Conservation (phyloP, 768 basidiomycete genomes). For the Termitomyces sp. region DNA sequence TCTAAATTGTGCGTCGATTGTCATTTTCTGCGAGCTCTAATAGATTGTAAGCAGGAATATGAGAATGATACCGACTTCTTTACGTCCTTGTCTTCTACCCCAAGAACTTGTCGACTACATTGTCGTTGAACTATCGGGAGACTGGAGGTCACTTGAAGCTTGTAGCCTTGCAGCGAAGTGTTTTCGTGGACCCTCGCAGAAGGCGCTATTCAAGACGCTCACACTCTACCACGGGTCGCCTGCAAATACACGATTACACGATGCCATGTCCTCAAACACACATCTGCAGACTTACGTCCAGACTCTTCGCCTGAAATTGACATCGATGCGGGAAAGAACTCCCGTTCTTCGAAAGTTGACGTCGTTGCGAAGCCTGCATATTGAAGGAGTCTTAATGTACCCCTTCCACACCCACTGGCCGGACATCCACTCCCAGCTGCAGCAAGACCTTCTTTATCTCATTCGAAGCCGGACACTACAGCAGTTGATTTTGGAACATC, state of each 20-base stretch:
- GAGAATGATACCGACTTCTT: not conserved
- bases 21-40: not conserved
- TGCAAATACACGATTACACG: not conserved
- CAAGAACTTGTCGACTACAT: conserved; percentile 4
- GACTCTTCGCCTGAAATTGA: not conserved
- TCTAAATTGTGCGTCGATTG: not conserved
- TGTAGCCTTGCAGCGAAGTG: not conserved
- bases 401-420: not conserved
- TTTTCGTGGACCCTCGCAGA: conserved; percentile 2
- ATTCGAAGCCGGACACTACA: not conserved
- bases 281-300: not conserved
- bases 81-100: not conserved
- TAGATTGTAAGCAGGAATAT: not conserved
- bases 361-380: not conserved
- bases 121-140: conserved; percentile 3
- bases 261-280: not conserved
- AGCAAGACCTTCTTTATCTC: not conserved
- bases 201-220: not conserved
- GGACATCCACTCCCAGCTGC: not conserved
- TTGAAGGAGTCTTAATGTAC: not conserved
- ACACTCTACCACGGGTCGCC: not conserved
- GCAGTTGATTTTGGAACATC: not conserved
- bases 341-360: not conserved
- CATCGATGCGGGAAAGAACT: too few species aligned
- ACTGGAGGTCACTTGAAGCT: conserved; percentile 3